Conservation (phyloP, 2,329 filamentous ascomycete species). For the Biscogniauxia mediterranea region DNA sequence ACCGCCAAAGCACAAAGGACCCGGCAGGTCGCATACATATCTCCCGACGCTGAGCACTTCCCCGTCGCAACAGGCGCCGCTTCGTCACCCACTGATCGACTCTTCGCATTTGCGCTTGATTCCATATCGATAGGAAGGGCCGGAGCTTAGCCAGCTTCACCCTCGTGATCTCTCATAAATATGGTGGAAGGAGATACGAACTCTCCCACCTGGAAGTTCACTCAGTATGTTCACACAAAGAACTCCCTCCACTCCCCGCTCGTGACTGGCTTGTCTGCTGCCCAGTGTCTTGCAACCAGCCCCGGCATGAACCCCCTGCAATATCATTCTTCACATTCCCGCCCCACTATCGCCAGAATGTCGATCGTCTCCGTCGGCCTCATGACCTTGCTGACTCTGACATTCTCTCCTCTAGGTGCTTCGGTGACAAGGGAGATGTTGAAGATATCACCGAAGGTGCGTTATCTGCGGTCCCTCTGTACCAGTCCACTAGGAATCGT, state of each 20-base stretch:
- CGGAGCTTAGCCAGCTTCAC: slow-evolving; percentile 23
- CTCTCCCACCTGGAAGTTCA: slow-evolving; percentile 99
- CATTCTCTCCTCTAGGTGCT: slow-evolving; percentile 66
- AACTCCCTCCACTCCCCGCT: slow-evolving; percentile 1
- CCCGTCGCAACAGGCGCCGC: slow-evolving; percentile 13
- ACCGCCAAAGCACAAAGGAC: slow-evolving; percentile 7
- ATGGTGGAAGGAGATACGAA: slow-evolving; percentile 96
- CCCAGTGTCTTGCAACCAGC: background rate
- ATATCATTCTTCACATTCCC: background rate
- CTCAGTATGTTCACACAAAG: slow-evolving; percentile 67
- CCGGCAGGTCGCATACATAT: slow-evolving; percentile 14
- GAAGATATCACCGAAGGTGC: slow-evolving; percentile 97
- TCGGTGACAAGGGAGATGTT: slow-evolving; percentile 98
- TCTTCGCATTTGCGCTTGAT: background rate
- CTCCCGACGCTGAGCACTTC: slow-evolving; percentile 8
- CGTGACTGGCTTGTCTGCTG: background rate
- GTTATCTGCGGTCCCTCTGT: slow-evolving; percentile 12
- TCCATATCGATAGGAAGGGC: slow-evolving; percentile 8
- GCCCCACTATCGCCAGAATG: slow-evolving; percentile 9
- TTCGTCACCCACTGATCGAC: slow-evolving; percentile 6
- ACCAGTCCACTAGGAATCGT: background rate
- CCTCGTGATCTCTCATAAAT: slow-evolving; percentile 45
- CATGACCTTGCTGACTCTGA: slow-evolving; percentile 21
- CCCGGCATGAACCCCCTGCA: background rate
- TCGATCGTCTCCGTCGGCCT: slow-evolving; percentile 2